These are phyloP conservation scores for Zygoascus tannicola DNA, from an alignment of 805 yeast genomes.

Conservation along the genomic window DNA sequence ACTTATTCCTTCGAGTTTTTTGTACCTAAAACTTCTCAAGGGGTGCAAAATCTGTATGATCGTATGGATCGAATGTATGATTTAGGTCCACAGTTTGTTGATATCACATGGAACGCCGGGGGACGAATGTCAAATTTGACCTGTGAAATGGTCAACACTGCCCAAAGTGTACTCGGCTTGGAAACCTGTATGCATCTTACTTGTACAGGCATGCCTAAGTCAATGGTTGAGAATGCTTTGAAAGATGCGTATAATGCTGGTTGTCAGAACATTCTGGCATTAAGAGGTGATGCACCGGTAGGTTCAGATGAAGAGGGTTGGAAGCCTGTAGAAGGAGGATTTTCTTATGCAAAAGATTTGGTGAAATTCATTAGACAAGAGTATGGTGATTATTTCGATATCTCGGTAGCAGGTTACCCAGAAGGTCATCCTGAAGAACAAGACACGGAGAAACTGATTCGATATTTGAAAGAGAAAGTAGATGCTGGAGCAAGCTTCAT, in stretches of 20 bases:
- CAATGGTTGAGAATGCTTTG: conserved; percentile 74
- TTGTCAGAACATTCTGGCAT: conserved; percentile 88
- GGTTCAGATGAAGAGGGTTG: conserved; percentile 19
- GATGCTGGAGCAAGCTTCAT: conserved; percentile 93
- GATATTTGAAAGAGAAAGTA: conserved; percentile 71
- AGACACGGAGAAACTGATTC: conserved; percentile 42
- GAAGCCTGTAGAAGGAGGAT: conserved; percentile 56
- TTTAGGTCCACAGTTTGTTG: conserved; percentile 82
- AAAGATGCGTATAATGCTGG: conserved; percentile 81
- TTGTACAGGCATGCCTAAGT: conserved; percentile 86
- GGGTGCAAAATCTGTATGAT: conserved; percentile 91
- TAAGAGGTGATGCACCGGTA: conserved; percentile 88
- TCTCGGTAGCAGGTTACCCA: conserved; percentile 96
- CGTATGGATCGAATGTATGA: conserved; percentile 97
- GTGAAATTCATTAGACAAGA: conserved; percentile 61
- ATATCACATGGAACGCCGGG: conserved; percentile 98
- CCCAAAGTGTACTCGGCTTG: conserved; percentile 81
- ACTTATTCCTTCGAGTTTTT: conserved; percentile 95
- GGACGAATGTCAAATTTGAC: conserved; percentile 78
- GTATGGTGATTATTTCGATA: conserved; percentile 83
- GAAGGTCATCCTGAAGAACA: conserved; percentile 93
- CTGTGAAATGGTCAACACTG: conserved; percentile 82
- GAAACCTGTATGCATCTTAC: conserved; percentile 98
- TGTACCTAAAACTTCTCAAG: conserved; percentile 95
- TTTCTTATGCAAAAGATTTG: conserved; percentile 80